Base-by-base conservation (phyloP, 768 basidiomycete genomes). In the Solioccasus polychromus region DNA sequence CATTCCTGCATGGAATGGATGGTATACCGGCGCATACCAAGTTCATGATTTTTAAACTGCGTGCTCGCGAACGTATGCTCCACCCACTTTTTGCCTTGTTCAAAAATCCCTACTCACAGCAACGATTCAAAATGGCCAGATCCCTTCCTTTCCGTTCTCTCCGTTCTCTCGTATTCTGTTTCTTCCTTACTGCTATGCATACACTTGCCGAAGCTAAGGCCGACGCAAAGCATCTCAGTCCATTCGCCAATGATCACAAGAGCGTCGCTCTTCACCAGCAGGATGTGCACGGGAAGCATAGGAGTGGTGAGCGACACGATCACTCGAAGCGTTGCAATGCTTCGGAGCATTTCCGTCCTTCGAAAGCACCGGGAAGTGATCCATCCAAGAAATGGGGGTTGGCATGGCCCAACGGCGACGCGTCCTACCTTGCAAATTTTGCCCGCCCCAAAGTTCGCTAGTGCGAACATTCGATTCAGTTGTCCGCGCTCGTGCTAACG, bases 351-450 rank as follows among this genome's bases (percentile, higher is more conserved):
- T 22, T 52, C 35, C 48, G 36, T 36, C n/a, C 25, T 22, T 44
- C 45, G 26, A 30, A 44, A 22, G 6, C 51, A 2, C 24, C 42
- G n/a, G n/a, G n/a, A 44, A 11, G 39, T 9, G 29, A 20, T 17
- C 10, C 48, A 5, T 30, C 38, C 15, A 66, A 62, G 35, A 88
- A 88, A 66, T 73, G 78, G 35, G 83, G 87, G 42, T 56, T 85
- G 26, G 84, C 77, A 11, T 92, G 87, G 84, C 73, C 83, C 29
- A 76, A 81, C 45, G 74, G 76, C 42, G 69, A 79, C 47, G 68
- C 73, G 48, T 45, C 64, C 26, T 64, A 73, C 37, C 72, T 92
- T 36, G 54, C 64, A 14, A 67, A 76, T 56, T 88, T 79, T 59
- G 71, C 75, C 47, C 50, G 44, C 29, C 63, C 61, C 19, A 70